A percentile compares a stretch with the other conserved stretches of the same genome.
phyloP scores from a whole-genome alignment of 345 rosid species.

The Angophora floribunda region DNA sequence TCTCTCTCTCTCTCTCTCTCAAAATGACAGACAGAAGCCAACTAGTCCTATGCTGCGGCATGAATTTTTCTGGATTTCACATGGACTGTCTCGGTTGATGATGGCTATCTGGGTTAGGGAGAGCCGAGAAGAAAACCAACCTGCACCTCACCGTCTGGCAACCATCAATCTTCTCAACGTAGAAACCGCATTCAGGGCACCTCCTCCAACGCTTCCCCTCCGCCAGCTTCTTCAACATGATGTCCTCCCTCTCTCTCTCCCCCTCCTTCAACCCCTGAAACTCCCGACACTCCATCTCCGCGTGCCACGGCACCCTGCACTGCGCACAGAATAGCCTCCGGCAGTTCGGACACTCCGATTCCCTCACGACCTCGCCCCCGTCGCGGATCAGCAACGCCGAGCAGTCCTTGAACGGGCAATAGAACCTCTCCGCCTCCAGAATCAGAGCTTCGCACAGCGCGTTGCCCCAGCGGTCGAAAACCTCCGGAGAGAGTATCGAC shows the following conservation, averaged over 20 bases:
- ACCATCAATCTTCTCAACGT: conserved; percentile 28
- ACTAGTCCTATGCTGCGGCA: neutral
- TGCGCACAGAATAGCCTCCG: conserved; percentile 28
- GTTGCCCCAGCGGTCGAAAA: conserved; percentile 35
- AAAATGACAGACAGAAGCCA: neutral
- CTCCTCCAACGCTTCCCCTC: conserved; percentile 22
- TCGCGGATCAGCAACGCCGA: conserved; percentile 27
- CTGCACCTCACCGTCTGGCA: conserved; percentile 12
- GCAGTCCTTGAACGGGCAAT: conserved; percentile 44
- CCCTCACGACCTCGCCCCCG: neutral
- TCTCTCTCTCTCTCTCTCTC: neutral
- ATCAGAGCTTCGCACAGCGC: conserved; percentile 40
- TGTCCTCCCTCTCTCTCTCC: conserved; percentile 26
- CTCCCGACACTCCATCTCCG: conserved; percentile 13
- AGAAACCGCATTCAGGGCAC: conserved; percentile 26
- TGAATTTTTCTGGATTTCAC: too few relatives aligned
- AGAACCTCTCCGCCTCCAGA: conserved; percentile 13
- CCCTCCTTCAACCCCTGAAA: conserved; percentile 23
- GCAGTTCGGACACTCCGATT: conserved; percentile 28
- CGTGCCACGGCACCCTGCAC: conserved; percentile 47
- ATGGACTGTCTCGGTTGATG: too few relatives aligned
- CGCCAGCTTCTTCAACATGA: neutral
- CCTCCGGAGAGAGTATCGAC: conserved; percentile 20
- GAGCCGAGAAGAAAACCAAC: neutral
- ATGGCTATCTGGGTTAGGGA: neutral